Conservation (phyloP, 371 early-diverging fungal genomes). For the Nosema muscidifuracis region DNA sequence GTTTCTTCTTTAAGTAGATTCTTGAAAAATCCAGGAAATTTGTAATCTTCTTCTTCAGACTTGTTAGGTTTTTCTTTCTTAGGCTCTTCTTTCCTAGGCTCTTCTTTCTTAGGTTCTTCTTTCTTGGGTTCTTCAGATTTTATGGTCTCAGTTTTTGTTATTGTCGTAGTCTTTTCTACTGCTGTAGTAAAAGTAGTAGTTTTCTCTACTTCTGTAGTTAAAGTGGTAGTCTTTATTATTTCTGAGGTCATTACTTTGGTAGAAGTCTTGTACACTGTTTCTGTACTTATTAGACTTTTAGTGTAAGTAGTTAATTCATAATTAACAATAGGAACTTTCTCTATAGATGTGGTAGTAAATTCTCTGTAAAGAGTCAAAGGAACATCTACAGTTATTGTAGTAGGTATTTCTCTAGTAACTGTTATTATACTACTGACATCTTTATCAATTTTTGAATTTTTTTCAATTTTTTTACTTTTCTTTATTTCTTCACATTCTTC, state of each 20-base stretch:
- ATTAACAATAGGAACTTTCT: conserved; percentile 53
- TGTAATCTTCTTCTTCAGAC: too few relatives aligned
- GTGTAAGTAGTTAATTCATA: conserved; percentile 55
- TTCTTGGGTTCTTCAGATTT: too few relatives aligned
- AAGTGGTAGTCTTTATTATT: not conserved
- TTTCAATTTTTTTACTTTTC: not conserved
- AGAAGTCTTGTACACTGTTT: conserved; percentile 8
- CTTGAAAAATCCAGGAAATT: too few relatives aligned
- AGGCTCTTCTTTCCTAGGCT: too few relatives aligned
- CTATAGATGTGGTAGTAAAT: conserved; percentile 46
- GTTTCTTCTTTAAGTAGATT: not conserved
- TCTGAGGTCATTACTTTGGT: not conserved
- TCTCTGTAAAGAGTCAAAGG: conserved; percentile 58
- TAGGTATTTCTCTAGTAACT: conserved; percentile 30
- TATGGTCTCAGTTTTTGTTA: too few relatives aligned
- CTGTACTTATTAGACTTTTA: conserved; percentile 21
- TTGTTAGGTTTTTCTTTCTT: too few relatives aligned
- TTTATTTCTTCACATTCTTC: not conserved
- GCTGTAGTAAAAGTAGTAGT: not conserved
- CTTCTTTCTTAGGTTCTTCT: conserved; percentile 1
- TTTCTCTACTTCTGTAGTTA: not conserved
- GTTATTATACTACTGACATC: conserved; percentile 24
- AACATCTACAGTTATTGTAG: conserved; percentile 43
- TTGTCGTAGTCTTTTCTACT: not conserved
- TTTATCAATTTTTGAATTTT: not conserved